Percentiles rank a stretch among this genome's conserved stretches.
Evolutionary conservation across 768 basidiomycete genomes (phyloP).

Genomic region (Lactifluus piperatus): DNA sequence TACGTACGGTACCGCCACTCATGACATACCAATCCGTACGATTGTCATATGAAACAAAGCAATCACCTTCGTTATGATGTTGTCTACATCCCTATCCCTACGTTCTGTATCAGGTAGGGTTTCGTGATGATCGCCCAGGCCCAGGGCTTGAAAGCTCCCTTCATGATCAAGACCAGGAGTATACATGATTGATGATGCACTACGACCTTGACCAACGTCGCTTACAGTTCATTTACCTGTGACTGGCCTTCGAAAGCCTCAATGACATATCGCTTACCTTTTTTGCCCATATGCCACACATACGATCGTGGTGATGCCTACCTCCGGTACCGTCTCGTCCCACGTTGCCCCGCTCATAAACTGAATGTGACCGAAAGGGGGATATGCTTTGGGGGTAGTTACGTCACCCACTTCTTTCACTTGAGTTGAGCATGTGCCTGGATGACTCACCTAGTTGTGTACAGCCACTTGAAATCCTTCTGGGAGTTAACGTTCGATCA

Average conservation of each 20-base stretch:
- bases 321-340: not conserved
- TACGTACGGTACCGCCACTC: not conserved
- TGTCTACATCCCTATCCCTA: too few species aligned
- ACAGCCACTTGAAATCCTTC: not conserved
- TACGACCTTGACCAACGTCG: not conserved
- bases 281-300: not conserved
- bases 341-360: not conserved
- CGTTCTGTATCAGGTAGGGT: not conserved
- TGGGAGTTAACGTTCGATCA: not conserved
- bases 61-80: not conserved
- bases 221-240: not conserved
- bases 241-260: not conserved
- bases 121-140: not conserved
- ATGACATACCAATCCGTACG: not conserved
- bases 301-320: not conserved
- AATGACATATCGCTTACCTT: not conserved
- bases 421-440: not conserved
- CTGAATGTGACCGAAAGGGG: not conserved
- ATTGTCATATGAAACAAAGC: not conserved
- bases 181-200: not conserved
- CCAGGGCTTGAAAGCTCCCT: not conserved
- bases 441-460: not conserved
- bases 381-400: not conserved
- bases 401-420: not conserved
- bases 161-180: not conserved